These are phyloP conservation scores for Cicer judaicum DNA, from an alignment of 306 rosid genomes.

Conservation along the genomic window DNA sequence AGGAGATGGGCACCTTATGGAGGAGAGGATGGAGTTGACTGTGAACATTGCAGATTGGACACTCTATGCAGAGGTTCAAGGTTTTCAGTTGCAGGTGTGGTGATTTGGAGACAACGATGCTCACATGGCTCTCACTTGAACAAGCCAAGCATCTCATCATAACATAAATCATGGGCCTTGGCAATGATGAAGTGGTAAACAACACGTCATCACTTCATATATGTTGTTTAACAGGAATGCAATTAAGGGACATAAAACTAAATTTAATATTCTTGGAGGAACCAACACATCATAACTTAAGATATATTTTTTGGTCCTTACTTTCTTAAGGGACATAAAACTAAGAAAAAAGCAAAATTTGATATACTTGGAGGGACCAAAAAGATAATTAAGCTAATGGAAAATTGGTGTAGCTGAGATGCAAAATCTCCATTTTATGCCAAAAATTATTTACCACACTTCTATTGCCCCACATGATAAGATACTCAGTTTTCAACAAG, in stretches of 20 bases:
- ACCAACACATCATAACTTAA: too few species aligned
- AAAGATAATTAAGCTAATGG: background rate
- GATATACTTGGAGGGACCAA: background rate
- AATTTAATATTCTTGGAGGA: too few species aligned
- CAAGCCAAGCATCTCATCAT: background rate
- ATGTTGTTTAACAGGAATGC: too few species aligned
- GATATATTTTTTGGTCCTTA: too few species aligned
- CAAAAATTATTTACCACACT: background rate
- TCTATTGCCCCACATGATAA: background rate
- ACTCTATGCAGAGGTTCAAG: background rate
- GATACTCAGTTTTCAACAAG: constrained; percentile 18
- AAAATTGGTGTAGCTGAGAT: constrained; percentile 15
- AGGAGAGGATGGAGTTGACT: background rate
- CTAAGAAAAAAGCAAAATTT: background rate
- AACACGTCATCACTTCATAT: too few species aligned
- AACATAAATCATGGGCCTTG: background rate
- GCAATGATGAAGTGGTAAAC: background rate
- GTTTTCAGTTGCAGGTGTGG: background rate
- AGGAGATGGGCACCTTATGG: background rate
- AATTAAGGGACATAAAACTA: too few species aligned
- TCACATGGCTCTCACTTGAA: background rate
- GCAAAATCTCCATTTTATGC: background rate
- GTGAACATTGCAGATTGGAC: background rate
- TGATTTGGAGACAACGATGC: background rate
- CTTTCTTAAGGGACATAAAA: background rate